These are phyloP conservation scores for Alloteropsis semialata DNA, from an alignment of 176 grass and related monocot species.

Conservation along the genomic window DNA sequence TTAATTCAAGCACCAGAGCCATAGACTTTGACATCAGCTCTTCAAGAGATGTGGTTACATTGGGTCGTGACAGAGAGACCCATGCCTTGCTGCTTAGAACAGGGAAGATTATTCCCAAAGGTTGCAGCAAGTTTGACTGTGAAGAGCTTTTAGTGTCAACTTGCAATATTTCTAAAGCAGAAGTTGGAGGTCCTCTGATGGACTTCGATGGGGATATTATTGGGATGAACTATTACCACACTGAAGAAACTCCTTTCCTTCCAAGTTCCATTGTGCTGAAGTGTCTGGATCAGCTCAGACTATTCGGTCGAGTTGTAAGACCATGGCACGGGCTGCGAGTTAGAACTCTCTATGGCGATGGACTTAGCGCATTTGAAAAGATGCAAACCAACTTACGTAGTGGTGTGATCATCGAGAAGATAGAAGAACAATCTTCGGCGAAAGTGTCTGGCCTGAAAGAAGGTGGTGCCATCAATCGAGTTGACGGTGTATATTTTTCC, in stretches of 20 bases:
- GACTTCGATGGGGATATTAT: constrained; percentile 11
- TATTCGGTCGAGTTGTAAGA: background rate
- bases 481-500: constrained; percentile 11
- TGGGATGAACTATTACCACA: constrained; percentile 10
- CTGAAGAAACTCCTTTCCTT: constrained; percentile 9
- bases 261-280: constrained; percentile 24
- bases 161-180: too few species aligned
- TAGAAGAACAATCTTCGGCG: background rate
- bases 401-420: background rate
- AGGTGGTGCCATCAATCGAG: constrained; percentile 1
- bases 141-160: too few species aligned
- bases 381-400: background rate
- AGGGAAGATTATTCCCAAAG: too few species aligned
- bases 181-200: constrained; percentile 9
- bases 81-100: too few species aligned
- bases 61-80: too few species aligned
- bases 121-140: too few species aligned
- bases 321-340: background rate
- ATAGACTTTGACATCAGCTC: too few species aligned
- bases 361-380: background rate
- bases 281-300: constrained; percentile 4
- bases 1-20: too few species aligned
- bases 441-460: constrained; percentile 3
- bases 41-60: too few species aligned
- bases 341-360: background rate